Evolutionary conservation across 495 filamentous ascomycete species (phyloP), one percentile per base, ranked within the genome.

Genomic region (Hypoxylon crocopeplum): DNA sequence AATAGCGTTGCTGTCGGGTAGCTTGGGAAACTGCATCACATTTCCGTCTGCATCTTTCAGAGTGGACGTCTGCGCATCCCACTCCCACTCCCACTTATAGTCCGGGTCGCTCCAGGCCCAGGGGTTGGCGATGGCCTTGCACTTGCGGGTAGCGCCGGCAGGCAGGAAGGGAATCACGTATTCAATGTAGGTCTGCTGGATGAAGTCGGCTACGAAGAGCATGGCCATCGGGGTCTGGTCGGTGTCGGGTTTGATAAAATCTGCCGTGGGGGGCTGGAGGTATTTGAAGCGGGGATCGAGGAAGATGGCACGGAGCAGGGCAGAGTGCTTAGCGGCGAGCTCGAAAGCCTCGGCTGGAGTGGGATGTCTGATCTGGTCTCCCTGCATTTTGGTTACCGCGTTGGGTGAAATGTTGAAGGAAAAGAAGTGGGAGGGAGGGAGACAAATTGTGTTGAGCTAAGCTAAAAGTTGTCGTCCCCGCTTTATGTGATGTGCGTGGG

Each of bases 21-120:
- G 41, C 45, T 30, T 55, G 6, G 67, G 67, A 41, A 79, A 80
- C 21, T 68, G 69, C 7, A 78, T 22, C 25, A 73, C 72, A 16
- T 77, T 72, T 30, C 77, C 77, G 17, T 29, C 48, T 0, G 37
- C 44, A 51, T 80, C 73, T 45, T 76, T 67, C 71, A 80, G 71
- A 53, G 73, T 67, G 17, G 71, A 64, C 6, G 63, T 50, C 25
- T 48, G 5, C 6, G 49, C 37, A 36, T 69, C 59, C 63, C 63
- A 69, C 30, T 52, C 55, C 67, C 63, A 69, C 24, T 67, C 67
- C 48, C 52, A 69, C 34, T 48, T 22, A 37, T 62, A 64, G 34
- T 48, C 50, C 11, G 59, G 38, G 37, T 67, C 67, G 19, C 29
- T 49, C 44, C 51, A 67, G 16, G 67, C 67, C 67, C 67, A 69